Percentiles rank a stretch among this genome's conserved stretches.
Conservation (phyloP, 1,139 yeast genomes). For the Pichia sp. region DNA sequence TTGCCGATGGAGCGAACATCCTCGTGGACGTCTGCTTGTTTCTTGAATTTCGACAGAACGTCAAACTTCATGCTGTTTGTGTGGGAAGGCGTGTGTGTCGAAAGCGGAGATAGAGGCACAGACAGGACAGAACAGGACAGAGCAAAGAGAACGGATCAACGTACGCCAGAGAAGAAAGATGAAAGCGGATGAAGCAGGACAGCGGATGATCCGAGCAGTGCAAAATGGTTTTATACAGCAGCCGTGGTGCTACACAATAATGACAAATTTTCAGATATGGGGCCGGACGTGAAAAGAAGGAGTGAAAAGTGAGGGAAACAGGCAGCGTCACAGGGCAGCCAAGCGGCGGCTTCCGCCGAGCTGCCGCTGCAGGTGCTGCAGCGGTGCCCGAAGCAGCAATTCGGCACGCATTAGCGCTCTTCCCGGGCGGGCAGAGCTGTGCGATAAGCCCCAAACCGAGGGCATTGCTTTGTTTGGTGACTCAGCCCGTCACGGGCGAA, state of each 20-base stretch:
- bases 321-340: not conserved
- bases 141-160: too few species aligned
- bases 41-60: constrained; percentile 1
- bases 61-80: constrained; percentile 1
- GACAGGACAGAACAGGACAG: not conserved
- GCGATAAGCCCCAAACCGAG: too few species aligned
- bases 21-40: not conserved
- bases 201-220: not conserved
- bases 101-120: not conserved
- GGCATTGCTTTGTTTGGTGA: too few species aligned
- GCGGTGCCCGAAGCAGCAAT: too few species aligned
- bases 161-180: not conserved
- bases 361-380: too few species aligned
- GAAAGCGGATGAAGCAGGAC: not conserved
- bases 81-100: not conserved
- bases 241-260: not conserved
- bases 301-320: too few species aligned
- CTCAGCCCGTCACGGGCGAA: too few species aligned
- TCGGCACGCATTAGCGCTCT: too few species aligned
- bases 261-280: not conserved
- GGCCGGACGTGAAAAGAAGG: too few species aligned
- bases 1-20: not conserved
- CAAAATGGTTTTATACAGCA: not conserved
- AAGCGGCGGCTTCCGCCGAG: not conserved
- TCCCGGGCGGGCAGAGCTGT: too few species aligned